Evolutionary conservation across 495 filamentous ascomycete genomes (phyloP).

Genomic region (Annulohypoxylon stygium): DNA sequence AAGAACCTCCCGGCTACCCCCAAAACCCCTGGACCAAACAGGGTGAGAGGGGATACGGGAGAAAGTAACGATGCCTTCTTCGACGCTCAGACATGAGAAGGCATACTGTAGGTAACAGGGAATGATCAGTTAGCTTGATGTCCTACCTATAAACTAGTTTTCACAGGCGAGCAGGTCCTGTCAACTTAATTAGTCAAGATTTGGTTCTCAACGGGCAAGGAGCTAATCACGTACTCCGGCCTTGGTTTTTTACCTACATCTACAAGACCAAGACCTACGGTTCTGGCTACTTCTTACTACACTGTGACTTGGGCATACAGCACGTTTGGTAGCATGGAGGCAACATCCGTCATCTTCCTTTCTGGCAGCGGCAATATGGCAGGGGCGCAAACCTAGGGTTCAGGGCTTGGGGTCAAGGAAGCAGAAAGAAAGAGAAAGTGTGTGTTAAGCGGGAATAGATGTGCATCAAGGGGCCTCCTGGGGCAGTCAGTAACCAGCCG

Average conservation of each 20-base stretch:
- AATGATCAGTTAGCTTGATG: neutral
- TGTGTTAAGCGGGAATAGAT: slow-evolving; percentile 15
- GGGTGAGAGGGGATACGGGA: slow-evolving; percentile 37
- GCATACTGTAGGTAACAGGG: neutral
- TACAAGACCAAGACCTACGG: neutral
- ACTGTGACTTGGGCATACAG: neutral
- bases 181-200: neutral
- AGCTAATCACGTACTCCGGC: neutral
- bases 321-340: neutral
- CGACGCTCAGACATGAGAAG: slow-evolving; percentile 44
- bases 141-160: neutral
- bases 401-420: neutral
- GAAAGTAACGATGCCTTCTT: slow-evolving; percentile 46
- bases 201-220: neutral
- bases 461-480: slow-evolving; percentile 14
- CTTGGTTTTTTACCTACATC: neutral
- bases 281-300: slow-evolving; percentile 11
- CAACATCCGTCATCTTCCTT: slow-evolving; percentile 2
- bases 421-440: slow-evolving; percentile 4
- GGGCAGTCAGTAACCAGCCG: slow-evolving; percentile 14
- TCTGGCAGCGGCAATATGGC: neutral
- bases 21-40: slow-evolving; percentile 35
- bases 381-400: neutral
- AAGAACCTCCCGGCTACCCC: slow-evolving; percentile 56
- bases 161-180: neutral